phyloP scores from a whole-genome alignment of 805 yeast genomes.

The Myxozyma neglecta region DNA sequence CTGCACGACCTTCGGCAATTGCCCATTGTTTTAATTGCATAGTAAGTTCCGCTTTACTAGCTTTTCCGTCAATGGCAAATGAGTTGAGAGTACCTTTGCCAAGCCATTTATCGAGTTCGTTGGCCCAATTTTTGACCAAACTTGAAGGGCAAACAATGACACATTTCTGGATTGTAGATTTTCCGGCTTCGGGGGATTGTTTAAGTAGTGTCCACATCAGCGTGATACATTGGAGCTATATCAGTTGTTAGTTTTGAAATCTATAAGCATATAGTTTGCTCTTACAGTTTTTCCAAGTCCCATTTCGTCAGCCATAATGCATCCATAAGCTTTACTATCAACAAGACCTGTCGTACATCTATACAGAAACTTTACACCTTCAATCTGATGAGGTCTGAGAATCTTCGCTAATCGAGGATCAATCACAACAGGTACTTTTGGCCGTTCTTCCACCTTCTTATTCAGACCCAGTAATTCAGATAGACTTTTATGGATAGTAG shows the following conservation, averaged over 20 bases:
- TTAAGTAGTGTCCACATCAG: conserved; percentile 87
- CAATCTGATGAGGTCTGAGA: conserved; percentile 92
- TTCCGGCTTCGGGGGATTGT: conserved; percentile 84
- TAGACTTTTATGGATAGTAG: conserved; percentile 56
- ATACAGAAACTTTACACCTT: conserved; percentile 89
- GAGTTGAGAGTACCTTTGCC: conserved; percentile 90
- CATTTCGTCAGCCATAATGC: conserved; percentile 98
- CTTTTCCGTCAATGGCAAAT: conserved; percentile 88
- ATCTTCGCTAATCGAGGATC: conserved; percentile 85
- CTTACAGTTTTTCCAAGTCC: conserved; percentile 77
- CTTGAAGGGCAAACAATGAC: conserved; percentile 95
- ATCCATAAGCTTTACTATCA: conserved; percentile 73
- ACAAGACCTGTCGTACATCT: conserved; percentile 83
- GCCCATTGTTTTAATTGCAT: conserved; percentile 80
- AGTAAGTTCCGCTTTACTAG: conserved; percentile 54
- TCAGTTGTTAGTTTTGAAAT: not conserved
- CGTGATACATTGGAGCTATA: conserved; percentile 71
- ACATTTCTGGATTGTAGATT: conserved; percentile 80
- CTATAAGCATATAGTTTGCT: not conserved
- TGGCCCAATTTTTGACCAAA: conserved; percentile 94
- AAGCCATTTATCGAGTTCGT: conserved; percentile 90
- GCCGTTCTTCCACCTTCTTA: conserved; percentile 55
- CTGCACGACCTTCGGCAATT: conserved; percentile 74
- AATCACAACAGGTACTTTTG: conserved; percentile 92
- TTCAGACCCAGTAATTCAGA: conserved; percentile 76